A percentile compares a stretch with the other conserved stretches of the same genome.
phyloP scores from a whole-genome alignment of 2,329 filamentous ascomycete genomes.

The Sporothrix protearum region DNA sequence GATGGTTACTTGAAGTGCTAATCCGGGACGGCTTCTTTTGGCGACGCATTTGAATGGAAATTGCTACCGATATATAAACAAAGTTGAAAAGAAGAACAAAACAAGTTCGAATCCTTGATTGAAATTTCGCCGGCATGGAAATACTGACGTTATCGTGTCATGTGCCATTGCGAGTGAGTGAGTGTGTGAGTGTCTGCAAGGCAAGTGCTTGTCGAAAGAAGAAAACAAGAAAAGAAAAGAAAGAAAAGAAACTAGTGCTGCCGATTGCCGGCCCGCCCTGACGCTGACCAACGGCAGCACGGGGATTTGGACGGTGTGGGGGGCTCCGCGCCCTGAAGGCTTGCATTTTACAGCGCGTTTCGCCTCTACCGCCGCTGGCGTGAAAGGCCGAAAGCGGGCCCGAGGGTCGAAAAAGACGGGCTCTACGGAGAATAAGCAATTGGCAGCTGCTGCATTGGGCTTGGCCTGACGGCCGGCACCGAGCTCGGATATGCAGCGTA shows the following conservation, averaged over 20 bases:
- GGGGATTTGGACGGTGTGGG: background rate
- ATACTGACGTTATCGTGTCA: background rate
- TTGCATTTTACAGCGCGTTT: background rate
- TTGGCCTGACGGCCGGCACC: background rate
- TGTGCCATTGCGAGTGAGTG: background rate
- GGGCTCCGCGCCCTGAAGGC: background rate
- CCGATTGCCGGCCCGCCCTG: conserved; percentile 13
- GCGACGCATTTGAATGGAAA: background rate
- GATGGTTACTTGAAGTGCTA: background rate
- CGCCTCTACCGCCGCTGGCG: background rate
- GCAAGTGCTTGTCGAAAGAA: conserved; percentile 1
- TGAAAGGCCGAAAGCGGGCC: background rate
- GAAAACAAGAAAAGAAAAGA: background rate
- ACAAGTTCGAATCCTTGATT: background rate
- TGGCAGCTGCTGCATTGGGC: conserved; percentile 1
- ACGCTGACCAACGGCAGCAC: background rate
- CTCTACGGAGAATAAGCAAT: background rate
- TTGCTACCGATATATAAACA: background rate
- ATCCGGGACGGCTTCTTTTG: background rate
- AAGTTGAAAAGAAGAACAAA: background rate
- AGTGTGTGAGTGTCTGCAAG: background rate
- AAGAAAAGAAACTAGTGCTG: background rate
- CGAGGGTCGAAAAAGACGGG: background rate
- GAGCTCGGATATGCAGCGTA: background rate
- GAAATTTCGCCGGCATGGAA: background rate